Percentiles rank a stretch among this genome's conserved stretches.
These are phyloP conservation scores for Aspergillus hiratsukae DNA, from an alignment of 2,329 filamentous ascomycete genomes.

Conservation along the genomic window DNA sequence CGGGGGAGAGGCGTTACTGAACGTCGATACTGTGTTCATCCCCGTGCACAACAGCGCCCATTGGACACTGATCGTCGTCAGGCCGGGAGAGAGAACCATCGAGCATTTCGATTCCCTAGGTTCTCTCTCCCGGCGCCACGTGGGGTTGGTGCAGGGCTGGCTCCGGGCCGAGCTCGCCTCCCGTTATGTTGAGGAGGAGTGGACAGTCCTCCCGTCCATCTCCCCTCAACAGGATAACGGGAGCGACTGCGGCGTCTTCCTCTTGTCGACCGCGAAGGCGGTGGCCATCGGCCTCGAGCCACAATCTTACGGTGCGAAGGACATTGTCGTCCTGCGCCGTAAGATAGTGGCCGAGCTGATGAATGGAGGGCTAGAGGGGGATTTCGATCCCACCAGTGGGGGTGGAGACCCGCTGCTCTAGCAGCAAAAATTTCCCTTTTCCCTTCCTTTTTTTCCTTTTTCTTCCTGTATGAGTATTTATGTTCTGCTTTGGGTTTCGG, in stretches of 20 bases:
- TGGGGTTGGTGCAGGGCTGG: conserved; percentile 38
- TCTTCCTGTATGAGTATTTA: not conserved
- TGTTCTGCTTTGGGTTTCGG: not conserved
- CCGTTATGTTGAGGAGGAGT: conserved; percentile 40
- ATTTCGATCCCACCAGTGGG: conserved; percentile 31
- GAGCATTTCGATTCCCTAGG: conserved; percentile 48
- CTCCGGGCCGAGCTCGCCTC: conserved; percentile 39
- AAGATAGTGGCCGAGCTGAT: conserved; percentile 48
- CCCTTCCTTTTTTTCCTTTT: not conserved
- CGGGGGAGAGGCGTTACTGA: conserved; percentile 39
- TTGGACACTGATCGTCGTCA: conserved; percentile 47
- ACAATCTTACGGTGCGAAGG: conserved; percentile 35
- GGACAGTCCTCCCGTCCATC: conserved; percentile 35
- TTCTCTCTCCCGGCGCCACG: conserved; percentile 25
- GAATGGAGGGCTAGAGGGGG: conserved; percentile 41
- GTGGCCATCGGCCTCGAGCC: conserved; percentile 43
- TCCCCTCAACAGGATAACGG: conserved; percentile 45
- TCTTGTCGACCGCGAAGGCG: conserved; percentile 46
- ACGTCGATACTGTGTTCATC: conserved; percentile 45
- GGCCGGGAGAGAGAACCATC: conserved; percentile 39
- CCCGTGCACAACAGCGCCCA: conserved; percentile 45
- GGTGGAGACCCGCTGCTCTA: conserved; percentile 21
- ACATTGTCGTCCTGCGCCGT: conserved; percentile 39
- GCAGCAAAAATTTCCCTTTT: not conserved
- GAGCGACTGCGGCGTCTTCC: conserved; percentile 49